A percentile compares a stretch with the other conserved stretches of the same genome.
Conservation (phyloP, 2,329 filamentous ascomycete genomes). For the Colletotrichum sp. region DNA sequence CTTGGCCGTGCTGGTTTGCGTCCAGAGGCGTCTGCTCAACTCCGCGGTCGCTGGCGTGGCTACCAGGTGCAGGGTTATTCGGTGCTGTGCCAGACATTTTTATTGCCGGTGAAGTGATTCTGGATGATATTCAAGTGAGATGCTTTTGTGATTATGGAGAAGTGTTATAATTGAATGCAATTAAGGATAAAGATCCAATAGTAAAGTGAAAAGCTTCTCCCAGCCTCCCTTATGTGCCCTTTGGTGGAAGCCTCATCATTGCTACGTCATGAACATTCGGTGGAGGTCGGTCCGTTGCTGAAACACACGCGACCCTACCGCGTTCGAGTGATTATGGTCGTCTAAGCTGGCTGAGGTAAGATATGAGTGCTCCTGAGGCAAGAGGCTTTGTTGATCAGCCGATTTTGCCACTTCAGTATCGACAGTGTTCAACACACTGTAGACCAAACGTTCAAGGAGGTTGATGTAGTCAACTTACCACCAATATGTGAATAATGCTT, state of each 20-base stretch:
- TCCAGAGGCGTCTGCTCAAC: slow-evolving; percentile 1
- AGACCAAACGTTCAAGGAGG: not conserved
- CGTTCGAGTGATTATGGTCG: not conserved
- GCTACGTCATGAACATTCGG: not conserved
- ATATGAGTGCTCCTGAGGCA: not conserved
- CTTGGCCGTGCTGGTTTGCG: slow-evolving; percentile 2
- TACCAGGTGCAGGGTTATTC: slow-evolving; percentile 2
- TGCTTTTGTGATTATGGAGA: not conserved
- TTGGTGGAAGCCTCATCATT: not conserved
- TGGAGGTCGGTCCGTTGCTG: not conserved
- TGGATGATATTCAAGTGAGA: not conserved
- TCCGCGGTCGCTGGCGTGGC: slow-evolving; percentile 4
- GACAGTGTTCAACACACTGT: not conserved
- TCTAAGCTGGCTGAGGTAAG: not conserved
- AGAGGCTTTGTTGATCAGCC: not conserved
- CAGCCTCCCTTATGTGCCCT: not conserved
- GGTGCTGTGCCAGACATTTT: slow-evolving; percentile 15
- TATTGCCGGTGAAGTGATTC: not conserved
- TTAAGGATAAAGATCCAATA: not conserved
- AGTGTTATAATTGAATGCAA: not conserved
- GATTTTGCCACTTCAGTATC: not conserved
- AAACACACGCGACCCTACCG: not conserved
- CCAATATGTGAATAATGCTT: not conserved
- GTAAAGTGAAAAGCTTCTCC: not conserved
- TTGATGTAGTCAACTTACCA: not conserved